Conservation (phyloP, 352 stramenopile species). For the Peronospora farinosa region DNA sequence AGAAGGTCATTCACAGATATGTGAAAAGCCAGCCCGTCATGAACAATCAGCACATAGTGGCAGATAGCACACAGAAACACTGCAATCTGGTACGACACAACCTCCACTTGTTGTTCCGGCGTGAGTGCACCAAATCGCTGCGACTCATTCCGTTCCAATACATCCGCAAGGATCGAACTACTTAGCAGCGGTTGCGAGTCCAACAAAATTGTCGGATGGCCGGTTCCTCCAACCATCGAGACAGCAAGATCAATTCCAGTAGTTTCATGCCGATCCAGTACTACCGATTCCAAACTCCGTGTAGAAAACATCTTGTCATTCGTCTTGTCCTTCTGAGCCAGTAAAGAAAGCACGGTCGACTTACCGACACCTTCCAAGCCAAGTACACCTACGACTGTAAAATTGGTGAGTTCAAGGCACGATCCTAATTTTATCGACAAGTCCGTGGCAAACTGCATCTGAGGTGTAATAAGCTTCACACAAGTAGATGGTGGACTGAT, state of each 20-base stretch:
- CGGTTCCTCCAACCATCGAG: slow-evolving; percentile 23
- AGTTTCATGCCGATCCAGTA: slow-evolving; percentile 37
- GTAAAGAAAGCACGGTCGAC: slow-evolving; percentile 58
- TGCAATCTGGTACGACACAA: slow-evolving; percentile 53
- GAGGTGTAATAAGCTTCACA: slow-evolving; percentile 54
- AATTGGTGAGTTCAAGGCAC: slow-evolving; percentile 65
- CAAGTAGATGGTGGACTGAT: slow-evolving; percentile 23
- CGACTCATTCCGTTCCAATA: slow-evolving; percentile 44
- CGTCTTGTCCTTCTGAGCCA: slow-evolving; percentile 18
- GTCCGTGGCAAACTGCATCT: slow-evolving; percentile 61
- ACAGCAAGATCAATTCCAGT: slow-evolving; percentile 56
- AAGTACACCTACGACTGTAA: slow-evolving; percentile 60
- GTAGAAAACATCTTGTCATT: slow-evolving; percentile 27
- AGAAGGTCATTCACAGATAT: slow-evolving; percentile 40
- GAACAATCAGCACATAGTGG: slow-evolving; percentile 69
- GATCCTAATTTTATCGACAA: slow-evolving; percentile 40
- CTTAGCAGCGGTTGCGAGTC: slow-evolving; percentile 67
- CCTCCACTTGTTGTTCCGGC: slow-evolving; percentile 61
- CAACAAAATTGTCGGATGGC: slow-evolving; percentile 42
- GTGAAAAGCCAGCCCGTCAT: slow-evolving; percentile 38
- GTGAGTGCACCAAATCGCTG: slow-evolving; percentile 45
- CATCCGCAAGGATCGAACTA: slow-evolving; percentile 45
- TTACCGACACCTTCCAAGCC: slow-evolving; percentile 69
- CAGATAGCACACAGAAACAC: slow-evolving; percentile 66
- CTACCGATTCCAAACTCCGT: slow-evolving; percentile 34